Percentiles rank a stretch among this genome's conserved stretches.
Conservation (phyloP, 257 asterid genomes). For the Mitragyna speciosa region DNA sequence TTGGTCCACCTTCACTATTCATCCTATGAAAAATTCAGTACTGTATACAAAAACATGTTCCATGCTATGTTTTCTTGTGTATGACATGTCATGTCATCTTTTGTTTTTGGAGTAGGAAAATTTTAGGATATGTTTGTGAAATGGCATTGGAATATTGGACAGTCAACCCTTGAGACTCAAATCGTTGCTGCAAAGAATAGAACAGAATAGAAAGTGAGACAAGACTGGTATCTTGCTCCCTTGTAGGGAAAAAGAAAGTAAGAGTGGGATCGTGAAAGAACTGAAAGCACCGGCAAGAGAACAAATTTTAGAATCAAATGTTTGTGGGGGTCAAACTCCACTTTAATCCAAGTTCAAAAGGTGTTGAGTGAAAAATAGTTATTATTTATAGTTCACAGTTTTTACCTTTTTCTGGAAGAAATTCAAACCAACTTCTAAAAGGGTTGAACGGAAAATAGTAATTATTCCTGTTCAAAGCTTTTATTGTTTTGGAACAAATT, state of each 20-base stretch:
- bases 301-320: slow-evolving; percentile 9
- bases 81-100: background rate
- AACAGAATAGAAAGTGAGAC: background rate
- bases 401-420: too few species aligned
- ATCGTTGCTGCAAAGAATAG: background rate
- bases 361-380: background rate
- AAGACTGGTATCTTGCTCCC: background rate
- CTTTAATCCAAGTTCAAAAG: background rate
- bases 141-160: background rate
- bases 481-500: too few species aligned
- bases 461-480: background rate
- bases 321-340: background rate
- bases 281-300: background rate
- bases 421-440: background rate
- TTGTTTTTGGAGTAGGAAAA: background rate
- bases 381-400: background rate
- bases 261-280: slow-evolving; percentile 4
- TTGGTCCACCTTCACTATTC: slow-evolving; percentile 1
- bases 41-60: slow-evolving; percentile 1
- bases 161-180: background rate
- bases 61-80: background rate
- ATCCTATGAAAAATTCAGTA: background rate
- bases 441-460: background rate
- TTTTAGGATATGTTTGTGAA: too few species aligned
- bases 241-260: background rate